These are phyloP conservation scores for Cladosporium sp. DNA, from an alignment of 2,329 filamentous ascomycete genomes.

Conservation along the genomic window DNA sequence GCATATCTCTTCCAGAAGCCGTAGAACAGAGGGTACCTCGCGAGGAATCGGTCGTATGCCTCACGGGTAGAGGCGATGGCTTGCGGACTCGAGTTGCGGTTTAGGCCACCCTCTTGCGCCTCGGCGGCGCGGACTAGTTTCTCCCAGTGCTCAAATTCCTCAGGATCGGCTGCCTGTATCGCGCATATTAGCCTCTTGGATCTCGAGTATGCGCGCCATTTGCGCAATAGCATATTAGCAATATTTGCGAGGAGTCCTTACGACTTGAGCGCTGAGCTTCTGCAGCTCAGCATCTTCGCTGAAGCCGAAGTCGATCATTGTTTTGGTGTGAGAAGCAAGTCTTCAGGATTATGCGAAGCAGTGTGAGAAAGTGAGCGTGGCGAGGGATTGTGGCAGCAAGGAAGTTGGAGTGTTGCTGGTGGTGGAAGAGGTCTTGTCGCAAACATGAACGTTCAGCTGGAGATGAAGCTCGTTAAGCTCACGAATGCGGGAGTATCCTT, in stretches of 20 bases:
- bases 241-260: conserved; percentile 22
- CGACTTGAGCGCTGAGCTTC: conserved; percentile 36
- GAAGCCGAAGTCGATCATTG: conserved; percentile 39
- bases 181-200: conserved; percentile 4
- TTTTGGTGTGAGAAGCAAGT: background rate
- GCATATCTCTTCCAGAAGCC: conserved; percentile 99
- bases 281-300: conserved; percentile 36
- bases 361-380: background rate
- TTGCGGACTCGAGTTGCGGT: conserved; percentile 93
- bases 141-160: conserved; percentile 95
- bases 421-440: background rate
- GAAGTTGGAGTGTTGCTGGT: background rate
- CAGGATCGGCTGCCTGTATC: conserved; percentile 67
- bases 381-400: background rate
- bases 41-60: conserved; percentile 88
- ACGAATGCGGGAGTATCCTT: background rate
- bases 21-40: conserved; percentile 93
- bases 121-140: conserved; percentile 83
- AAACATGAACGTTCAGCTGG: conserved; percentile 1
- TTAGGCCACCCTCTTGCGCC: conserved; percentile 85
- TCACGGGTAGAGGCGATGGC: conserved; percentile 84
- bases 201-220: background rate
- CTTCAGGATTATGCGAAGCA: background rate
- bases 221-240: background rate
- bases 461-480: conserved; percentile 8